Evolutionary conservation across 768 basidiomycete species (phyloP).

Genomic region (Rhizopogon rudus): DNA sequence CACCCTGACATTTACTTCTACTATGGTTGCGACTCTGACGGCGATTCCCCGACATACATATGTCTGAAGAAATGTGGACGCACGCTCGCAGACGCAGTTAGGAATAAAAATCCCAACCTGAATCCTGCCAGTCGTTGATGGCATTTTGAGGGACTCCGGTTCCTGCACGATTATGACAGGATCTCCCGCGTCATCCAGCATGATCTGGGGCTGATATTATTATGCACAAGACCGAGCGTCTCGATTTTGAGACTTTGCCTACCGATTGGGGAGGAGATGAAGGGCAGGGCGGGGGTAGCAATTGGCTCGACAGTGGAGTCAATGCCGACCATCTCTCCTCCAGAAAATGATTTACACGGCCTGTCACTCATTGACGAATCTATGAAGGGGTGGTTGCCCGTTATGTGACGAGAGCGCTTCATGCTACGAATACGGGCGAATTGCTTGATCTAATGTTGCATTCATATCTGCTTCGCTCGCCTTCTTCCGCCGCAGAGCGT

Average conservation of each 20-base stretch:
- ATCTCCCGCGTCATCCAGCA: slow-evolving; percentile 15
- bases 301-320: neutral
- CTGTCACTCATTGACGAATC: neutral
- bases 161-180: slow-evolving; percentile 21
- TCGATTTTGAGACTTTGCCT: slow-evolving; percentile 17
- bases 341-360: neutral
- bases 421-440: too few relatives aligned
- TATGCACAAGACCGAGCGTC: slow-evolving; percentile 18
- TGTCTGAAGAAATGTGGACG: slow-evolving; percentile 6
- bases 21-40: slow-evolving; percentile 14
- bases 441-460: too few relatives aligned
- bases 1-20: slow-evolving; percentile 19
- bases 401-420: too few relatives aligned
- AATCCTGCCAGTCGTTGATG: slow-evolving; percentile 1
- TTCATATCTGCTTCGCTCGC: too few relatives aligned
- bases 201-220: slow-evolving; percentile 25
- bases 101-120: neutral
- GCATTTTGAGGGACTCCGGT: slow-evolving; percentile 13
- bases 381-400: neutral
- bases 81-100: neutral
- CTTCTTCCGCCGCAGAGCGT: too few relatives aligned
- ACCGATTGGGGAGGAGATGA: neutral
- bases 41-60: slow-evolving; percentile 10
- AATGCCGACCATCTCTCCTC: neutral
- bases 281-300: neutral